These are phyloP conservation scores for Crucihimalaya himalaica DNA, from an alignment of 345 rosid genomes.

Conservation along the genomic window DNA sequence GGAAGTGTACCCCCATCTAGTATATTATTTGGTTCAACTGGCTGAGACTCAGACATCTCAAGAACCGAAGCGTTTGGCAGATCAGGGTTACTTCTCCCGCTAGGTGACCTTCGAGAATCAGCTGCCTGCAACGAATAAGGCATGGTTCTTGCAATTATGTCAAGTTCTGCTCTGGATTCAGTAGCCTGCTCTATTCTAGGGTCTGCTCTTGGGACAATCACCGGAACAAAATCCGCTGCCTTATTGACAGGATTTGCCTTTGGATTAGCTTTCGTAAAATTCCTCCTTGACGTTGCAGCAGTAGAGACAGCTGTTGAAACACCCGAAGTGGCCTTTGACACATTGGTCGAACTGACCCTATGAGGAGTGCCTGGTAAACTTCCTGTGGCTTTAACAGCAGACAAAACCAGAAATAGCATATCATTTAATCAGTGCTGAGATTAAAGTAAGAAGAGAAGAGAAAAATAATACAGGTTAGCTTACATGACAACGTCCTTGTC, in stretches of 20 bases:
- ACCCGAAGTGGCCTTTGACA: slow-evolving; percentile 47
- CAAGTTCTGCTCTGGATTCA: slow-evolving; percentile 76
- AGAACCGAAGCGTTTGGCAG: slow-evolving; percentile 49
- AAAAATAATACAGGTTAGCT: slow-evolving; percentile 24
- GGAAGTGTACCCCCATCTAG: slow-evolving; percentile 50
- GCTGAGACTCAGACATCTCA: slow-evolving; percentile 51
- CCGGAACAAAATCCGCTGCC: slow-evolving; percentile 71
- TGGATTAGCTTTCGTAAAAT: slow-evolving; percentile 50
- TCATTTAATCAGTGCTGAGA: slow-evolving; percentile 10
- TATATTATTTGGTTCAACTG: slow-evolving; percentile 46
- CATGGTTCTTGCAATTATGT: slow-evolving; percentile 87
- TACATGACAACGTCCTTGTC: slow-evolving; percentile 63
- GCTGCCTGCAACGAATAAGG: slow-evolving; percentile 87
- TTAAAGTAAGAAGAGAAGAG: slow-evolving; percentile 2
- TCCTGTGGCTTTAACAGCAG: slow-evolving; percentile 74
- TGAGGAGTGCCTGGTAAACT: slow-evolving; percentile 82
- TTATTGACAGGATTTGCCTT: slow-evolving; percentile 56
- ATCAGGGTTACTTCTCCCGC: slow-evolving; percentile 63
- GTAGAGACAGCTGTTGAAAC: slow-evolving; percentile 48
- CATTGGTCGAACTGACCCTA: slow-evolving; percentile 54
- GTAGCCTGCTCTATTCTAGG: slow-evolving; percentile 58
- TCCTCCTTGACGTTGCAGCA: slow-evolving; percentile 60
- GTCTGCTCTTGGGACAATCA: slow-evolving; percentile 80
- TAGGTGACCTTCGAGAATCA: slow-evolving; percentile 62
- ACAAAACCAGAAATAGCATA: slow-evolving; percentile 40